Evolutionary conservation across 2,329 filamentous ascomycete species (phyloP).

Genomic region (Macroventuria anomochaeta): DNA sequence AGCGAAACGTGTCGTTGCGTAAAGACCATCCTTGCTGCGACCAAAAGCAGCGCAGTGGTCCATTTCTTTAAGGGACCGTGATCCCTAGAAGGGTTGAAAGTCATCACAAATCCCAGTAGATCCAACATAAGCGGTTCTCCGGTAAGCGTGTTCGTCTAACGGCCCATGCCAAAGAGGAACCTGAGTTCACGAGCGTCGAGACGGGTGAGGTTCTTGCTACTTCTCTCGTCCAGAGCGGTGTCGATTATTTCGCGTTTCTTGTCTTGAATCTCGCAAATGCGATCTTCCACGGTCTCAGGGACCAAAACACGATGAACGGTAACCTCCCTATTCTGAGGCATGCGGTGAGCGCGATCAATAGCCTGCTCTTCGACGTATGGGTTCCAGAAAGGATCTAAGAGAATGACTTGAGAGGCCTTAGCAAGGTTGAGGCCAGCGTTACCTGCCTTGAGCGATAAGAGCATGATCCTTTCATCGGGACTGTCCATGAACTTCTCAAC

Average conservation of each 20-base stretch:
- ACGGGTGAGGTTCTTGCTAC: constrained; percentile 69
- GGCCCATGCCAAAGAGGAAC: constrained; percentile 67
- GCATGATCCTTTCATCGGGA: constrained; percentile 69
- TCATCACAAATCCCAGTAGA: not conserved
- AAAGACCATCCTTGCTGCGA: not conserved
- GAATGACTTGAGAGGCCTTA: constrained; percentile 82
- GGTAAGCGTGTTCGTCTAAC: not conserved
- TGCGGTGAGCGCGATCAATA: constrained; percentile 86
- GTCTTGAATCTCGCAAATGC: constrained; percentile 80
- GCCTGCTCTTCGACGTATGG: constrained; percentile 92
- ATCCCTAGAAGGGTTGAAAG: not conserved
- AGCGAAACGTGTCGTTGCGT: not conserved
- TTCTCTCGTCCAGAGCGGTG: constrained; percentile 78
- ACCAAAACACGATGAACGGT: constrained; percentile 82
- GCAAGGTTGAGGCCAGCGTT: constrained; percentile 88
- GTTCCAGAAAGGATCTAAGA: constrained; percentile 95
- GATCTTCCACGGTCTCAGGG: constrained; percentile 81
- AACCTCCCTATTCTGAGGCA: constrained; percentile 78
- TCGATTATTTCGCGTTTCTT: constrained; percentile 79
- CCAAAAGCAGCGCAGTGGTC: too few relatives aligned
- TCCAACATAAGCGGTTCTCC: too few relatives aligned
- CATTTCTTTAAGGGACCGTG: too few relatives aligned
- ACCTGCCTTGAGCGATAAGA: constrained; percentile 80
- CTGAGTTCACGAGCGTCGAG: constrained; percentile 71
- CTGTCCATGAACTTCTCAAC: constrained; percentile 72